A percentile compares a stretch with the other conserved stretches of the same genome.
Conservation (phyloP, 2,329 filamentous ascomycete species). For the Pseudohalonectria lignicola region DNA sequence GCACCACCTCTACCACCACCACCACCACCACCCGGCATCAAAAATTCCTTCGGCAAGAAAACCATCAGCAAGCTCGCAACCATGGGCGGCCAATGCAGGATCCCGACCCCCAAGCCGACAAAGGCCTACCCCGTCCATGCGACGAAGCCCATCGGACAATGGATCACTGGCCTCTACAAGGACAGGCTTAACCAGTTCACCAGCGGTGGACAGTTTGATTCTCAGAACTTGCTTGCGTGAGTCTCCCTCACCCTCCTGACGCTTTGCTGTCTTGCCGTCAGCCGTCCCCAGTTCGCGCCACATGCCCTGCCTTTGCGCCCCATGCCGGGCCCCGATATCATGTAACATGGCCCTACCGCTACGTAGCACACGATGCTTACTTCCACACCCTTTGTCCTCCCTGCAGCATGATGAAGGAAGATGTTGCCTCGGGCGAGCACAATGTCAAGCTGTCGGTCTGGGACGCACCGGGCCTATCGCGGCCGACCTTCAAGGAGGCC, state of each 20-base stretch:
- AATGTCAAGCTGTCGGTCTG: constrained; percentile 80
- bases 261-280: background rate
- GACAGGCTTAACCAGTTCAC: constrained; percentile 13
- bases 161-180: constrained; percentile 11
- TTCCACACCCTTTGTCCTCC: too few species aligned
- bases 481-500: constrained; percentile 82
- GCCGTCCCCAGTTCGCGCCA: too few species aligned
- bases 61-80: constrained; percentile 1
- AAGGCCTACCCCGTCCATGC: constrained; percentile 14
- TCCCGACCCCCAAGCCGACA: constrained; percentile 3
- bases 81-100: constrained; percentile 12
- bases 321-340: too few species aligned
- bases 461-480: constrained; percentile 65
- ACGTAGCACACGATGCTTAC: too few species aligned
- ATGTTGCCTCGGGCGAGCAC: constrained; percentile 51
- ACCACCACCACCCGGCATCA: too few species aligned
- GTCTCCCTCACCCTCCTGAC: constrained; percentile 6
- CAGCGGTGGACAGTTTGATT: constrained; percentile 11
- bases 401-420: constrained; percentile 65
- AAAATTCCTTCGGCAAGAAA: too few species aligned
- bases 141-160: constrained; percentile 12
- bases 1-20: too few species aligned
- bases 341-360: too few species aligned
- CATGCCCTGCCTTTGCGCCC: too few species aligned
- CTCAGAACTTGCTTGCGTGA: constrained; percentile 13